These are phyloP conservation scores for Coffea eugenioides DNA, from an alignment of 257 asterid genomes.

Conservation along the genomic window DNA sequence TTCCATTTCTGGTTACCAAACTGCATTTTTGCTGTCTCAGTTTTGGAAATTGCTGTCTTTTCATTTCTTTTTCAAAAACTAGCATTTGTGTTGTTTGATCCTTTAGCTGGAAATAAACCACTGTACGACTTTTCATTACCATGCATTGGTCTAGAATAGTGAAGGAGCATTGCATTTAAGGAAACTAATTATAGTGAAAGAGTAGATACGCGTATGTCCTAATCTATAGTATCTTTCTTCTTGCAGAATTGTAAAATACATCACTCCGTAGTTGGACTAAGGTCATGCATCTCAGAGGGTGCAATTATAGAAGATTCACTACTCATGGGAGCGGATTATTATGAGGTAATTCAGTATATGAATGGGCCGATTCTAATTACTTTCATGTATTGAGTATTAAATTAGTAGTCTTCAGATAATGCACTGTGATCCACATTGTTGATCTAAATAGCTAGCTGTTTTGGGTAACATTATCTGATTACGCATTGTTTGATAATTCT, in stretches of 20 bases:
- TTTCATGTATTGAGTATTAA: background rate
- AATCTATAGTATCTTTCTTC: background rate
- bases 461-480: background rate
- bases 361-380: background rate
- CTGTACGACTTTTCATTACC: background rate
- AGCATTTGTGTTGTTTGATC: background rate
- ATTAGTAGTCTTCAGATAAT: background rate
- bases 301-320: conserved; percentile 84
- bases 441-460: background rate
- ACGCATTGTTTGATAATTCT: background rate
- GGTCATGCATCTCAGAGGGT: conserved; percentile 95
- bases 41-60: background rate
- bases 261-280: conserved; percentile 90
- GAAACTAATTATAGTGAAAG: background rate
- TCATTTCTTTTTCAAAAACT: background rate
- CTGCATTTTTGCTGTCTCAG: background rate
- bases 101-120: background rate
- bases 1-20: background rate
- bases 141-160: too few relatives aligned
- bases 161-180: background rate
- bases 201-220: background rate
- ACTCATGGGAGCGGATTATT: conserved; percentile 95
- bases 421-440: background rate
- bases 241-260: conserved; percentile 90
- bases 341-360: conserved; percentile 57